Conservation (phyloP, 345 rosid genomes). For the Camelina neglecta region DNA sequence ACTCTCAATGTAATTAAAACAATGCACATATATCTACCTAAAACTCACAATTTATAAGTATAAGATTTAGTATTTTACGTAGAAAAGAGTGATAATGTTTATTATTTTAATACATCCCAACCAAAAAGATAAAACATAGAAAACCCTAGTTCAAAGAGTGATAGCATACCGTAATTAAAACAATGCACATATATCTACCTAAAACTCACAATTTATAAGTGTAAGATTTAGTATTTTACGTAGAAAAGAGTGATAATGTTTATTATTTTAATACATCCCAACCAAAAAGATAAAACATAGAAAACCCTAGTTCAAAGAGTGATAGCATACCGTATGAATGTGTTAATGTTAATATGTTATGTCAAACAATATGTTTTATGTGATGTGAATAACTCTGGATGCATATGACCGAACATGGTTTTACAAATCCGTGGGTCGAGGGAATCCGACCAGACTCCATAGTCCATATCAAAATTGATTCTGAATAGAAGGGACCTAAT, state of each 20-base stretch:
- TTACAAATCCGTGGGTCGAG: slow-evolving; percentile 27
- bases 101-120: not conserved
- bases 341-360: not conserved
- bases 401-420: slow-evolving; percentile 32
- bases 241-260: slow-evolving; percentile 1
- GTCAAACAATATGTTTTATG: not conserved
- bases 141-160: not conserved
- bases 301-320: not conserved
- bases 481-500: too few relatives aligned
- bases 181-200: too few relatives aligned
- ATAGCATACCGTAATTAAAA: slow-evolving; percentile 3
- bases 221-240: not conserved
- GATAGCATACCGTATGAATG: slow-evolving; percentile 5
- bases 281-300: not conserved
- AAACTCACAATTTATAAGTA: not conserved
- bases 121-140: not conserved
- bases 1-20: not conserved
- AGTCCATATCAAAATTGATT: too few relatives aligned
- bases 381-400: not conserved
- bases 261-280: not conserved
- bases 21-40: not conserved
- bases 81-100: not conserved
- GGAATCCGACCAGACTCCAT: slow-evolving; percentile 2
- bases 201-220: too few relatives aligned
- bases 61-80: not conserved